phyloP scores from a whole-genome alignment of 352 stramenopile genomes.

The Chrysophaeum taylorii region DNA sequence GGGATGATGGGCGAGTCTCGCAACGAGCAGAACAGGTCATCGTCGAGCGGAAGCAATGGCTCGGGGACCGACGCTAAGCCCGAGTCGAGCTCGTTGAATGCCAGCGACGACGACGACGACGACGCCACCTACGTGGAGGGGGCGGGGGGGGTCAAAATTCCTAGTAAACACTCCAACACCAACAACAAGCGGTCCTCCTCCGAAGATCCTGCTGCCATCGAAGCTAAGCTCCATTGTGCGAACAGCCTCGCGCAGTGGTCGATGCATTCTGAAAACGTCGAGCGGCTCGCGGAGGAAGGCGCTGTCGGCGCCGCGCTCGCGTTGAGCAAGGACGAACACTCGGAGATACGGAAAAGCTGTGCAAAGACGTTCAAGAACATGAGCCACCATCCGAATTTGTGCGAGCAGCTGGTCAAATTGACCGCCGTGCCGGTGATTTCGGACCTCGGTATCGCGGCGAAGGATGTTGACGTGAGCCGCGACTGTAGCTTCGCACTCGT shows the following conservation, averaged over 20 bases:
- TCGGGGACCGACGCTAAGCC: too few species aligned
- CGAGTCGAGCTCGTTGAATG: too few species aligned
- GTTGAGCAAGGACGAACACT: conserved; percentile 55
- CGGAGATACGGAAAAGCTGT: conserved; percentile 35
- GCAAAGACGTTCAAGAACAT: conserved; percentile 69
- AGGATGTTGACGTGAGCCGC: conserved; percentile 52
- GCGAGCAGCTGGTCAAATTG: conserved; percentile 24
- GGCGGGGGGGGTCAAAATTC: not conserved
- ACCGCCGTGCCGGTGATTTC: conserved; percentile 45
- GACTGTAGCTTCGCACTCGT: conserved; percentile 68
- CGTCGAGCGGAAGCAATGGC: too few species aligned
- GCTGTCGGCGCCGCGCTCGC: conserved; percentile 65
- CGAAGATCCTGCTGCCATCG: conserved; percentile 18
- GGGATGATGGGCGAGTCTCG: too few species aligned
- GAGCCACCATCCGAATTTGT: conserved; percentile 21
- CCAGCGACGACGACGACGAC: conserved; percentile 15
- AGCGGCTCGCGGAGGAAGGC: conserved; percentile 69
- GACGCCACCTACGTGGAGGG: conserved; percentile 18
- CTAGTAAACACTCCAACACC: not conserved
- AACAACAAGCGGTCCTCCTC: too few species aligned
- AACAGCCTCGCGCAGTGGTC: conserved; percentile 73
- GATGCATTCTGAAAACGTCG: conserved; percentile 62
- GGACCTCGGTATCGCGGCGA: conserved; percentile 53
- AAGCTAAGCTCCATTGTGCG: conserved; percentile 54
- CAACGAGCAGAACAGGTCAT: too few species aligned